Conservation (phyloP, 2,329 filamentous ascomycete genomes). For the Penicillium crustosum region DNA sequence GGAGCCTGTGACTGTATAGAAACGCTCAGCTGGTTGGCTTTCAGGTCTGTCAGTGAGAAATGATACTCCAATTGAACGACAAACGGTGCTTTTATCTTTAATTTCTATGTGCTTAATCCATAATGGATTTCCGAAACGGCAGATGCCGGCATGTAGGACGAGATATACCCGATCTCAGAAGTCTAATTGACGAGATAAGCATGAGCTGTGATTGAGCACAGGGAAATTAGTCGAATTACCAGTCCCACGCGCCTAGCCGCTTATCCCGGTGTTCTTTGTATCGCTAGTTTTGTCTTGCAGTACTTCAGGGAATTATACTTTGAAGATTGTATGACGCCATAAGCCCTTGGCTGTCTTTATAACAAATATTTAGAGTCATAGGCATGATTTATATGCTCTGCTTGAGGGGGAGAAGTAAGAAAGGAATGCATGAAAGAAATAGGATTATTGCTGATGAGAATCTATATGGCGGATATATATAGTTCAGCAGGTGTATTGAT, state of each 20-base stretch:
- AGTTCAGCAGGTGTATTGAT: not conserved
- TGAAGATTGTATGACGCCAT: not conserved
- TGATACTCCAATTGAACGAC: conserved; percentile 29
- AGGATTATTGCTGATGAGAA: not conserved
- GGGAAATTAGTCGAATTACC: not conserved
- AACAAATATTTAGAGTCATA: no score
- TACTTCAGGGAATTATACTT: not conserved
- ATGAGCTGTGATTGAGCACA: not conserved
- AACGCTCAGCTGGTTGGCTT: conserved; percentile 27
- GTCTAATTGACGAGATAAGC: not conserved
- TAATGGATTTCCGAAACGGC: not conserved
- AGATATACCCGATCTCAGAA: not conserved
- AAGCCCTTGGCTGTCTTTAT: not conserved
- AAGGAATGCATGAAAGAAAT: no score
- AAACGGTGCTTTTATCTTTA: conserved; percentile 4
- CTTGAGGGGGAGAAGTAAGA: no score
- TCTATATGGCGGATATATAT: conserved; percentile 1
- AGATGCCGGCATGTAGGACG: not conserved
- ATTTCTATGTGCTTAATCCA: not conserved
- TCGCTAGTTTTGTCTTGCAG: not conserved
- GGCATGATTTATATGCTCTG: not conserved
- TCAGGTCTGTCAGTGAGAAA: conserved; percentile 23
- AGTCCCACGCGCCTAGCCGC: not conserved
- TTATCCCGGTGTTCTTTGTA: conserved; percentile 1
- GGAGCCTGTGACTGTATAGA: conserved; percentile 37